Conservation (phyloP, 345 rosid species). For the Excoecaria agallocha region DNA sequence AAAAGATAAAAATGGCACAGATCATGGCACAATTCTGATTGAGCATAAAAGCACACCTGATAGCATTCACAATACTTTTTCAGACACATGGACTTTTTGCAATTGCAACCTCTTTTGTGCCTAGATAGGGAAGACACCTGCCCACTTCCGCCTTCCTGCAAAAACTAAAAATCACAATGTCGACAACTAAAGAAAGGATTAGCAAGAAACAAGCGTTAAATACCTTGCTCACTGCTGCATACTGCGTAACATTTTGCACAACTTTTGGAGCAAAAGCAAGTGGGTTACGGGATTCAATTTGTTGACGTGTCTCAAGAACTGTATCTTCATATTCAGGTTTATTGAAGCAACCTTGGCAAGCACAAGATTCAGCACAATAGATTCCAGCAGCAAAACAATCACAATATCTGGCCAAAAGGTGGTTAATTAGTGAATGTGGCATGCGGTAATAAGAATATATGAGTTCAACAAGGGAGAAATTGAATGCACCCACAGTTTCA, state of each 20-base stretch:
- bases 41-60: slow-evolving; percentile 39
- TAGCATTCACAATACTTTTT: slow-evolving; percentile 75
- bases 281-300: slow-evolving; percentile 60
- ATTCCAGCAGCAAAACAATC: slow-evolving; percentile 69
- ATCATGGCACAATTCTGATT: neutral
- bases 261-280: slow-evolving; percentile 64
- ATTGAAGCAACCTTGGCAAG: slow-evolving; percentile 58
- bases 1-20: neutral
- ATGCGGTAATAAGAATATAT: too few relatives aligned
- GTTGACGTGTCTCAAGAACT: slow-evolving; percentile 53
- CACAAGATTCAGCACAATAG: slow-evolving; percentile 53
- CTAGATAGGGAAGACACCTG: slow-evolving; percentile 44
- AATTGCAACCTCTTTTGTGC: slow-evolving; percentile 66
- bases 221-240: slow-evolving; percentile 31
- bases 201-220: neutral
- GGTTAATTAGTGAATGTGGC: neutral
- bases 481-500: slow-evolving; percentile 54
- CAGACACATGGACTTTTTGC: slow-evolving; percentile 65
- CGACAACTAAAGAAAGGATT: neutral
- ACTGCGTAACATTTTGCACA: slow-evolving; percentile 26
- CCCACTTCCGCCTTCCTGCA: slow-evolving; percentile 41
- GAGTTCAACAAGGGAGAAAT: neutral
- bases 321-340: slow-evolving; percentile 50
- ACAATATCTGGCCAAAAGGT: slow-evolving; percentile 47
- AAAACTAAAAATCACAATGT: slow-evolving; percentile 16